Percentiles rank a stretch among this genome's conserved stretches.
Evolutionary conservation across 75 land plant genomes (phyloP).

Genomic region (Adiantum capillusveneris): DNA sequence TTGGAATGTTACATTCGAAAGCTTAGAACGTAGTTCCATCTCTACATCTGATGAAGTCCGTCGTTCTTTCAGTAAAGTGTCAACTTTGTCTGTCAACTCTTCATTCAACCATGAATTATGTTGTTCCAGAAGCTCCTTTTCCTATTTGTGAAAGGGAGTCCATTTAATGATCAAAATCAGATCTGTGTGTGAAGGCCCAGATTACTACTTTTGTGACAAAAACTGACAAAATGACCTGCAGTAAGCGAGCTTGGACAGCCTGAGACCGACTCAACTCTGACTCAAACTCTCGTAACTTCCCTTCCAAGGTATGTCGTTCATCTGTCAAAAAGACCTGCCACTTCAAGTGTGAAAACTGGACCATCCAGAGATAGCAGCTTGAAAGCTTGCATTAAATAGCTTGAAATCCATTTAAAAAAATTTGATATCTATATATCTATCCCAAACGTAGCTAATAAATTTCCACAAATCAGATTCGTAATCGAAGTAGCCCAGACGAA

Average conservation of each 20-base stretch:
- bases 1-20: conserved; percentile 47
- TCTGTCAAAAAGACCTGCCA: conserved; percentile 68
- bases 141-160: no score
- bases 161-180: no score
- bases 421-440: no score
- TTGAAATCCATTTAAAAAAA: no score
- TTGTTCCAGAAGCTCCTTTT: conserved; percentile 77
- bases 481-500: no score
- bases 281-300: conserved; percentile 46
- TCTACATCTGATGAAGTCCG: conserved; percentile 46
- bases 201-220: neutral
- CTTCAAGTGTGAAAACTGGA: conserved; percentile 3
- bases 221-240: conserved; percentile 39
- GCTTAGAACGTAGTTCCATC: conserved; percentile 60
- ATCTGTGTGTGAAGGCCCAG: no score
- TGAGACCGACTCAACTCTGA: conserved; percentile 54
- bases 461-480: no score
- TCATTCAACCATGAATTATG: conserved; percentile 90
- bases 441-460: no score
- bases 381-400: no score
- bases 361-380: neutral
- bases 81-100: conserved; percentile 66
- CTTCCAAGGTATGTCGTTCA: conserved; percentile 44
- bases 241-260: conserved; percentile 52
- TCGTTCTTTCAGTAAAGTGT: conserved; percentile 48